These are phyloP conservation scores for Biscutella laevigata DNA, from an alignment of 441 rosid species.

Conservation along the genomic window DNA sequence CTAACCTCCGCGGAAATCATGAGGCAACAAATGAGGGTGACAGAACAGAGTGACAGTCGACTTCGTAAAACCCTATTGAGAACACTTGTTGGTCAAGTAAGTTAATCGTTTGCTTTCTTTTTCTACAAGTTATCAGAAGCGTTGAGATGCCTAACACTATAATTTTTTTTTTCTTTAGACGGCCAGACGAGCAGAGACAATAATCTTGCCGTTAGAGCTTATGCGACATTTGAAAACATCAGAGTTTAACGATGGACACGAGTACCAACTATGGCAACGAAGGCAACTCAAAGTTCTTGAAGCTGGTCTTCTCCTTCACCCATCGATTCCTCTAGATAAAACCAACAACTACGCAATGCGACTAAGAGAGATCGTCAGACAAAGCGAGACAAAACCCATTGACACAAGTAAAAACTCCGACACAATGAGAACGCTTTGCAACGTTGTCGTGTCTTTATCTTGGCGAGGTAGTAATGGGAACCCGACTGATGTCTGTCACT, in stretches of 20 bases:
- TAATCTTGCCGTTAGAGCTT: slow-evolving; percentile 86
- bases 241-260: slow-evolving; percentile 57
- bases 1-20: slow-evolving; percentile 88
- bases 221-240: slow-evolving; percentile 76
- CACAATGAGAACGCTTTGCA: slow-evolving; percentile 59
- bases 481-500: slow-evolving; percentile 70
- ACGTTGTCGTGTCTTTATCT: slow-evolving; percentile 56
- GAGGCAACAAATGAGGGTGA: slow-evolving; percentile 85
- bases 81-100: slow-evolving; percentile 89
- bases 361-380: slow-evolving; percentile 49
- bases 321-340: slow-evolving; percentile 62
- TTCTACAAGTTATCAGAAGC: slow-evolving; percentile 3
- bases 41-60: slow-evolving; percentile 73
- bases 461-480: slow-evolving; percentile 61
- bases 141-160: neutral
- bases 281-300: slow-evolving; percentile 77
- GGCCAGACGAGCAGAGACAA: slow-evolving; percentile 75
- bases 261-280: slow-evolving; percentile 77
- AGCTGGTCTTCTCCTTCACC: slow-evolving; percentile 64
- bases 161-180: slow-evolving; percentile 26
- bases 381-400: slow-evolving; percentile 41
- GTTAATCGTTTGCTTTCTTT: slow-evolving; percentile 12
- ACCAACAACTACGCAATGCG: slow-evolving; percentile 46
- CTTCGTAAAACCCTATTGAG: slow-evolving; percentile 84
- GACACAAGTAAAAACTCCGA: slow-evolving; percentile 73